Percentiles rank a stretch among this genome's conserved stretches.
These are phyloP conservation scores for Ballota nigra DNA, from an alignment of 257 asterid species.

Conservation along the genomic window DNA sequence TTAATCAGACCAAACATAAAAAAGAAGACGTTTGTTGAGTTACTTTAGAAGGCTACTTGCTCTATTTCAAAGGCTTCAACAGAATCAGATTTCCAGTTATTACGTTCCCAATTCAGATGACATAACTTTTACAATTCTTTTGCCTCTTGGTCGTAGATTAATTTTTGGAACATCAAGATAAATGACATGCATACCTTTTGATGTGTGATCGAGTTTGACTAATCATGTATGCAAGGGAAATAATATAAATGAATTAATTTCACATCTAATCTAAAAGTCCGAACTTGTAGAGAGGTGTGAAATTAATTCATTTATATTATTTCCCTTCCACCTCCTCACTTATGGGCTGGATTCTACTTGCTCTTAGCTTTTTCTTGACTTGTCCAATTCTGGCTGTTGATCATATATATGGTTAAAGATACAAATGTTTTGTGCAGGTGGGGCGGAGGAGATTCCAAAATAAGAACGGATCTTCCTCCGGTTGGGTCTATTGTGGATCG, in stretches of 20 bases:
- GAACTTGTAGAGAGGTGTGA: too few species aligned
- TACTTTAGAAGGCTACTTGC: neutral
- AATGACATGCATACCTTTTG: neutral
- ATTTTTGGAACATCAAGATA: neutral
- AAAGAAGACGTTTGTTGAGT: neutral
- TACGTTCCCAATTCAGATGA: neutral
- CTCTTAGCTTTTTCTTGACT: neutral
- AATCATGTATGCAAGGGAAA: too few species aligned
- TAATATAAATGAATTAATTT: too few species aligned
- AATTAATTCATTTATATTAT: too few species aligned
- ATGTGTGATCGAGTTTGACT: neutral
- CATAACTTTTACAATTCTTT: neutral
- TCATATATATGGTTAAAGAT: neutral
- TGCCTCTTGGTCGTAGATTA: neutral
- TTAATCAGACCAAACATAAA: neutral
- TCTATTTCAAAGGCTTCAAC: neutral
- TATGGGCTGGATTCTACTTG: too few species aligned
- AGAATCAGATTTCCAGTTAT: neutral
- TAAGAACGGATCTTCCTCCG: constrained; percentile 55
- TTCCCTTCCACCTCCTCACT: too few species aligned
- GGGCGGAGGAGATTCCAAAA: constrained; percentile 66
- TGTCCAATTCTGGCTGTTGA: neutral
- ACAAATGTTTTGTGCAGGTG: constrained; percentile 57
- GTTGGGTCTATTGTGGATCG: constrained; percentile 89
- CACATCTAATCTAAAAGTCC: too few species aligned